Conservation (phyloP, 164 flowering plant species). For the Tetrastigma voinierianum region DNA sequence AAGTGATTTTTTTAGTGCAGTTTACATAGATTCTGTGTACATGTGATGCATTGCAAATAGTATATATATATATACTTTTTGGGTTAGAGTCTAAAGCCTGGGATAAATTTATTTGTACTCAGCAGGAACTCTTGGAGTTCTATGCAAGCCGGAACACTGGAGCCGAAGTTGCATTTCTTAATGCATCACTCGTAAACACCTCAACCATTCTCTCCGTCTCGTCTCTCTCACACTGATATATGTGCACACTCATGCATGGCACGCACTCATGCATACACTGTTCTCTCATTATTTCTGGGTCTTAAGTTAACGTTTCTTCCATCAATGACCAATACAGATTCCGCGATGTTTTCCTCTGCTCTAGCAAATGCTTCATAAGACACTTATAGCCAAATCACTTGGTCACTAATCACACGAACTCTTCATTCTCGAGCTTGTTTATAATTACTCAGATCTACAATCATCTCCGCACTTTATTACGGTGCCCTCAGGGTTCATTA, state of each 20-base stretch:
- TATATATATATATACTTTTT: neutral
- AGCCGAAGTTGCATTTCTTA: conserved; percentile 86
- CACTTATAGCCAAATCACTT: conserved; percentile 86
- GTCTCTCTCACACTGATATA: neutral
- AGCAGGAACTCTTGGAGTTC: conserved; percentile 70
- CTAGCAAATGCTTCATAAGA: conserved; percentile 91
- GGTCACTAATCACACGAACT: conserved; percentile 76
- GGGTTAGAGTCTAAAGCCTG: neutral
- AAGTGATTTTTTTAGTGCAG: neutral
- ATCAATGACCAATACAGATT: conserved; percentile 41
- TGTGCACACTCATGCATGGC: neutral
- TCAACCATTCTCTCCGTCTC: neutral
- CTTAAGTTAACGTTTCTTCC: conserved; percentile 2
- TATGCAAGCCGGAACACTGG: conserved; percentile 80
- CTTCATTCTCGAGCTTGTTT: conserved; percentile 93
- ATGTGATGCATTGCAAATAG: neutral
- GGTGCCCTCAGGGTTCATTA: conserved; percentile 3
- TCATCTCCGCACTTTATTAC: conserved; percentile 1
- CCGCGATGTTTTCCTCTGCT: conserved; percentile 84
- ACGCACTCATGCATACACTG: too few relatives aligned
- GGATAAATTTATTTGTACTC: conserved; percentile 7
- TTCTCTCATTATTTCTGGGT: neutral
- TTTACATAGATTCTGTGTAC: neutral
- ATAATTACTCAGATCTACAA: conserved; percentile 89
- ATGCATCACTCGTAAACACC: conserved; percentile 74